Percentiles rank a stretch among this genome's conserved stretches.
Conservation (phyloP, 306 rosid genomes). For the Glycyrrhiza uralensis region DNA sequence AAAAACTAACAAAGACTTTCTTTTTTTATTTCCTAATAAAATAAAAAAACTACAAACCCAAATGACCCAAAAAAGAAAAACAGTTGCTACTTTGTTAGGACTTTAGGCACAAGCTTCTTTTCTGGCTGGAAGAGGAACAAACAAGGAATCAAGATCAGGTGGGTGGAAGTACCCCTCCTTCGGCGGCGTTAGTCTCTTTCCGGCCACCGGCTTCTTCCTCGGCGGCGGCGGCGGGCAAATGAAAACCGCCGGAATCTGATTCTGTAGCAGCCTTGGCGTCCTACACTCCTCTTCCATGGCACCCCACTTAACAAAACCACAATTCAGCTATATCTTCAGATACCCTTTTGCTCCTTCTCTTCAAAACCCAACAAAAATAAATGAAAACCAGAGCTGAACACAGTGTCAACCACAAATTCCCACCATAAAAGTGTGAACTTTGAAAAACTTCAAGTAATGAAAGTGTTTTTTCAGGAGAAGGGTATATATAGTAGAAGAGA, state of each 20-base stretch:
- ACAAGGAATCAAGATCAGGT: slow-evolving; percentile 76
- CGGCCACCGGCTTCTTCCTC: slow-evolving; percentile 47
- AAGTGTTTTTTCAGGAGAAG: not conserved
- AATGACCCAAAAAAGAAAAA: not conserved
- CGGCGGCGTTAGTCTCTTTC: slow-evolving; percentile 44
- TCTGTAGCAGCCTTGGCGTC: slow-evolving; percentile 59
- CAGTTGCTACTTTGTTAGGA: not conserved
- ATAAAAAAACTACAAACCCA: not conserved
- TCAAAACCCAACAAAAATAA: not conserved
- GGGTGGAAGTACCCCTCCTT: slow-evolving; percentile 69
- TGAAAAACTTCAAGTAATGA: not conserved
- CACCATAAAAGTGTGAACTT: not conserved
- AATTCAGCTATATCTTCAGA: slow-evolving; percentile 24
- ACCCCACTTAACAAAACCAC: not conserved
- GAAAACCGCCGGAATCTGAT: slow-evolving; percentile 44
- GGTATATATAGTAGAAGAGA: slow-evolving; percentile 1
- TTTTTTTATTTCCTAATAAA: slow-evolving; percentile 26
- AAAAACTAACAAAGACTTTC: not conserved
- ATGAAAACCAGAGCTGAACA: not conserved
- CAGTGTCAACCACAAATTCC: not conserved
- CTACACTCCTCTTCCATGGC: slow-evolving; percentile 44
- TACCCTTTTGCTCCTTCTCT: slow-evolving; percentile 2
- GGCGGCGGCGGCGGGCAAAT: slow-evolving; percentile 69
- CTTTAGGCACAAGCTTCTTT: slow-evolving; percentile 50
- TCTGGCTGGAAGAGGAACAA: slow-evolving; percentile 35